These are phyloP conservation scores for Forsythia suspensa DNA, from an alignment of 257 asterid species.

Conservation along the genomic window DNA sequence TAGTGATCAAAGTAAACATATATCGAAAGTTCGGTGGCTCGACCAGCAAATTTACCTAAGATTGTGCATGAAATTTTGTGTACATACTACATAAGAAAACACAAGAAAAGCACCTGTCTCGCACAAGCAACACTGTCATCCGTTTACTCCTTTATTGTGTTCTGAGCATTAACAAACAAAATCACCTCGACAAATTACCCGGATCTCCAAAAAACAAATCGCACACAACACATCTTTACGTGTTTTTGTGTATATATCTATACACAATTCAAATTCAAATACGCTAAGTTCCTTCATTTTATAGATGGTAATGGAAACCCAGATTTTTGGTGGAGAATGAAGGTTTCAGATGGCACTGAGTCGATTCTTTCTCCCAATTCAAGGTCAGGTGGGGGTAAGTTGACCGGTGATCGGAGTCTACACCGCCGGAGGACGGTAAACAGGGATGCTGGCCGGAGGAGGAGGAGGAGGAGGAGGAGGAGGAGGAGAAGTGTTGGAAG, in stretches of 20 bases:
- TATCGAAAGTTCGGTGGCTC: background rate
- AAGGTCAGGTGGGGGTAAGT: background rate
- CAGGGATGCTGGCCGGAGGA: constrained; percentile 22
- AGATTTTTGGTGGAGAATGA: constrained; percentile 6
- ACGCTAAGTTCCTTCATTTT: background rate
- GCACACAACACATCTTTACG: constrained; percentile 8
- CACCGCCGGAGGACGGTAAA: constrained; percentile 13
- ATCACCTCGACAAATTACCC: constrained; percentile 22
- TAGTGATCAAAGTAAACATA: background rate
- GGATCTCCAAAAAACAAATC: background rate
- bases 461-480: constrained; percentile 21
- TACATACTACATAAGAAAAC: constrained; percentile 6
- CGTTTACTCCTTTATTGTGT: constrained; percentile 8
- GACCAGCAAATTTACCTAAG: background rate
- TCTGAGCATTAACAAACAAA: too few species aligned
- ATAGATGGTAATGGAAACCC: constrained; percentile 17
- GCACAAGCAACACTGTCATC: background rate
- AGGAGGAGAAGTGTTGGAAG: constrained; percentile 22
- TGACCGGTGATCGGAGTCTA: constrained; percentile 4
- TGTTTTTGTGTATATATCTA: background rate
- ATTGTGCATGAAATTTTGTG: constrained; percentile 40
- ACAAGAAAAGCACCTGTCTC: constrained; percentile 11
- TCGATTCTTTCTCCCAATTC: background rate
- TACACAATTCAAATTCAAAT: background rate
- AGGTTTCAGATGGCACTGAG: constrained; percentile 15